Evolutionary conservation across 2,329 filamentous ascomycete species (phyloP), one percentile per base, ranked within the genome.

Genomic region (Ophiostoma ulmi): DNA sequence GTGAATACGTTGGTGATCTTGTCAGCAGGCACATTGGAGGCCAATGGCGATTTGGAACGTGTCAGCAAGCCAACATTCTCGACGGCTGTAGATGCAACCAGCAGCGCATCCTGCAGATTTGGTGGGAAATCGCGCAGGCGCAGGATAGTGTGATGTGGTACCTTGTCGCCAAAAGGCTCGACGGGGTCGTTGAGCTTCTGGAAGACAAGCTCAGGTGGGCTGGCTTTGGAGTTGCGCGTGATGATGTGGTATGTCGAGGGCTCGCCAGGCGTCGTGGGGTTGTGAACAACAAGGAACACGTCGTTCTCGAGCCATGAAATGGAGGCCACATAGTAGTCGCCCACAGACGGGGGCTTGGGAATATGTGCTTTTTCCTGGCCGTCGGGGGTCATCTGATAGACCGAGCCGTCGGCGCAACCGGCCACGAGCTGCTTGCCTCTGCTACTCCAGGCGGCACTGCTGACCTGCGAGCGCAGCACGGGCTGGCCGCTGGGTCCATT

Each of bases 371-470:
- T 95, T 38, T 87, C 84, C 58, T 86, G 86, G 66, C 94, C 94
- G 75, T 92, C 87, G 0, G 91, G 92, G 8, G 91, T 93, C 86
- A 98, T 90, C 78, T 97, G 94, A 70, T 87, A 86, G 69, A 91
- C 89, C 14, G 88, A 89, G 71, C 95, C 95, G 79, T 97, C 88
- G 7, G 85, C 88, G 75, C 95, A 83, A 20, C 96, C 95, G 74
- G 92, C 94, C 64, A 97, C 90, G 63, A 99, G 83, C 78, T 98
- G 94, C 78, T 97, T 99, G 66, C 95, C 95, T 78, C 90, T 92
- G 72, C 88, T 90, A 79, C 95, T 99, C 95, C 96, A 99, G 70
- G 91, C 90, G 6, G 92, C 86, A 76, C 91, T 95, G 77, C 90
- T 93, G 38, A 97, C 94, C 67, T 91, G 89, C 38, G 86, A 83